Evolutionary conservation across 345 rosid genomes (phyloP).

Genomic region (Clausena lansium): DNA sequence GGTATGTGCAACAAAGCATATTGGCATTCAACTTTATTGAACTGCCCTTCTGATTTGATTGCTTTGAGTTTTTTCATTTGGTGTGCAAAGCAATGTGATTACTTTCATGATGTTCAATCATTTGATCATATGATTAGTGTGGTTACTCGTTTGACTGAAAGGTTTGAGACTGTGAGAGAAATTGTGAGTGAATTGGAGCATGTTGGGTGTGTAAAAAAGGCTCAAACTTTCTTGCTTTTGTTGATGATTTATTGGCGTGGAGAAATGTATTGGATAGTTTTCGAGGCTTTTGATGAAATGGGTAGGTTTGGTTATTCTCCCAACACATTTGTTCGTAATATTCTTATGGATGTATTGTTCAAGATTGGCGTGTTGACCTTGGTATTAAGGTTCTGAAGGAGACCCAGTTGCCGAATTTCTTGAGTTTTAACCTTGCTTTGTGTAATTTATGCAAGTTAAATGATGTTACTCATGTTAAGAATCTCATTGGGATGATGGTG

Average conservation of each 20-base stretch:
- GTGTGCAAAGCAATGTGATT: constrained; percentile 52
- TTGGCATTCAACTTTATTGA: constrained; percentile 37
- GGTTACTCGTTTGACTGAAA: constrained; percentile 36
- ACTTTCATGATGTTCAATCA: constrained; percentile 52
- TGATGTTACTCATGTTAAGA: constrained; percentile 35
- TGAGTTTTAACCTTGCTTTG: constrained; percentile 58
- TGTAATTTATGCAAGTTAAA: constrained; percentile 50
- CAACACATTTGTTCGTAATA: constrained; percentile 55
- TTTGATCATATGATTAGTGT: constrained; percentile 50
- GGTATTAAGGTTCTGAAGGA: constrained; percentile 46
- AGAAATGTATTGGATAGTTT: constrained; percentile 43
- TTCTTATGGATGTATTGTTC: constrained; percentile 62
- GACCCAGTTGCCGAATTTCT: constrained; percentile 46
- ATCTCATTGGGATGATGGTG: constrained; percentile 48
- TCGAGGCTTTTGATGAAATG: constrained; percentile 54
- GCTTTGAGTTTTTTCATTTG: constrained; percentile 59
- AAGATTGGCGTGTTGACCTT: constrained; percentile 26
- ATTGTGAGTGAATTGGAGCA: constrained; percentile 39
- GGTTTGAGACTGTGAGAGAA: constrained; percentile 27
- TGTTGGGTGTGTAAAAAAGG: constrained; percentile 43
- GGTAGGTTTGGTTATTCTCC: constrained; percentile 45
- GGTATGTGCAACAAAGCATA: constrained; percentile 9
- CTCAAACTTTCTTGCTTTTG: constrained; percentile 51
- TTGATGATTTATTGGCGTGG: constrained; percentile 77
- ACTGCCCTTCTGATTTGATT: constrained; percentile 59